Conservation (phyloP, 23 red algal genomes). For the Agarophyton chilense region DNA sequence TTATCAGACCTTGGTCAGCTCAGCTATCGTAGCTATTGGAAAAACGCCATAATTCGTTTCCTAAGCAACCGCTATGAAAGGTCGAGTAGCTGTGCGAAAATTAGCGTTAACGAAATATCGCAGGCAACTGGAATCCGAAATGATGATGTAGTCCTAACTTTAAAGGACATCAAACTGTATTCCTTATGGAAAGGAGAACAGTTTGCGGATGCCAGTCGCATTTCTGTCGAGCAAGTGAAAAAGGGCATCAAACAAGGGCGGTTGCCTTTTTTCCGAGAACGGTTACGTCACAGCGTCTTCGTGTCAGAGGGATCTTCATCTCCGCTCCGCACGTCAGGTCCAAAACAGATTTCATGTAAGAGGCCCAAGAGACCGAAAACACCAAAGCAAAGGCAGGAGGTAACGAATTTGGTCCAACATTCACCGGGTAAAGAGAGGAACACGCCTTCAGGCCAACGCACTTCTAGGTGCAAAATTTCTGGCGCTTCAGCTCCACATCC, state of each 20-base stretch:
- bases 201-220: constrained; percentile 39
- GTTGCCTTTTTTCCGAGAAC: constrained; percentile 4
- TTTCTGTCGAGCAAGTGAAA: constrained; percentile 16
- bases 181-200: constrained; percentile 64
- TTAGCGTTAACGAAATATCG: constrained; percentile 44
- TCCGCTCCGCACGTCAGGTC: neutral
- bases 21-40: constrained; percentile 77
- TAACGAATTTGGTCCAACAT: neutral
- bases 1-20: constrained; percentile 86
- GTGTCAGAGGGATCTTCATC: neutral
- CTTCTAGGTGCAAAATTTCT: neutral
- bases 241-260: neutral
- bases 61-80: constrained; percentile 17
- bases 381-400: constrained; percentile 30
- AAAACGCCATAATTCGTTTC: constrained; percentile 31
- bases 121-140: constrained; percentile 50
- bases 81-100: neutral
- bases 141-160: constrained; percentile 44
- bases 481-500: neutral
- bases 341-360: neutral
- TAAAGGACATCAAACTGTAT: constrained; percentile 45
- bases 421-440: neutral
- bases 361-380: constrained; percentile 11
- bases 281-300: neutral
- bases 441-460: neutral